Conservation (phyloP, 306 rosid species). For the Rosa chinensis region DNA sequence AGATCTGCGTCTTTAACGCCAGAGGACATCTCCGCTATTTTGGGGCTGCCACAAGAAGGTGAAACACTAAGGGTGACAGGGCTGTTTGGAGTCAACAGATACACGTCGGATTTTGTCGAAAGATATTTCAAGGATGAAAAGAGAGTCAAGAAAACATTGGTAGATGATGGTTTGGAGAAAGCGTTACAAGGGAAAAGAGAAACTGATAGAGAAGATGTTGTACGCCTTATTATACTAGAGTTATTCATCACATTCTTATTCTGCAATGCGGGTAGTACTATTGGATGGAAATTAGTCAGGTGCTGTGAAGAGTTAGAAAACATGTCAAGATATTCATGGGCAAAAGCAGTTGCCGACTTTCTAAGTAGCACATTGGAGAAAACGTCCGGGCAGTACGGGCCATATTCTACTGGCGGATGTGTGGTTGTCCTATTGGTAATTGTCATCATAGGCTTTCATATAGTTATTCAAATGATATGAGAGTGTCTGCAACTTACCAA, state of each 20-base stretch:
- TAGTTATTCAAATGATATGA: not conserved
- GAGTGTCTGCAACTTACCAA: not conserved
- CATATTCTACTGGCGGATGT: conserved; percentile 6
- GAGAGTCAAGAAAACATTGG: not conserved
- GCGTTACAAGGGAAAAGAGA: not conserved
- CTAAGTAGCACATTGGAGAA: not conserved
- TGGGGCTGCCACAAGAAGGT: conserved; percentile 12
- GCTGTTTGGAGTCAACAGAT: not conserved
- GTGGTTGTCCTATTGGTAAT: conserved; percentile 11
- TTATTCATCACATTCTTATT: conserved; percentile 13
- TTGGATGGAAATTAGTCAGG: conserved; percentile 6
- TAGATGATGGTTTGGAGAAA: not conserved
- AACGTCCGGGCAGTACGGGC: not conserved
- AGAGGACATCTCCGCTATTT: not conserved
- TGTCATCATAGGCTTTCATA: too few species aligned
- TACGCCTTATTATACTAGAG: conserved; percentile 3
- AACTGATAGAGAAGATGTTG: not conserved
- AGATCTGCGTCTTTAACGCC: not conserved
- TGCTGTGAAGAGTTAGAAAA: conserved; percentile 10
- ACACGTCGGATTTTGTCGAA: not conserved
- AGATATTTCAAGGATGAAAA: not conserved
- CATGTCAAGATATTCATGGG: conserved; percentile 9
- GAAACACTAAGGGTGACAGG: not conserved
- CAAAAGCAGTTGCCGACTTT: conserved; percentile 6
- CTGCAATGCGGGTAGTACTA: not conserved